phyloP scores from a whole-genome alignment of 2,329 filamentous ascomycete genomes.

The Talaromyces sp. region DNA sequence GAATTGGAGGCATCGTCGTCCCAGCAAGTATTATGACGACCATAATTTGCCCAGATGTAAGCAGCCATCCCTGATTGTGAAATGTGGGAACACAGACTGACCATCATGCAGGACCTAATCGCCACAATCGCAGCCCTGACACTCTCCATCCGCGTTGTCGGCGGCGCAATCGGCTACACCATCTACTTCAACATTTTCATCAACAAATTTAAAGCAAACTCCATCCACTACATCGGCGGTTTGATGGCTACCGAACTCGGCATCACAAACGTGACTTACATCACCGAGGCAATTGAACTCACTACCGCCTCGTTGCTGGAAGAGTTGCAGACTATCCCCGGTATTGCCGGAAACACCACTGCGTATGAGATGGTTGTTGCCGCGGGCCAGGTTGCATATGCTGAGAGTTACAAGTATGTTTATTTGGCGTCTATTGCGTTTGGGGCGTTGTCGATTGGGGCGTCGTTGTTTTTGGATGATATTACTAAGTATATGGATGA shows the following conservation, averaged over 20 bases:
- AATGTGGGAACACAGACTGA: neutral
- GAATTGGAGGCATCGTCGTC: slow-evolving; percentile 66
- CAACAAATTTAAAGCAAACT: slow-evolving; percentile 45
- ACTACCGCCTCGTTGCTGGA: slow-evolving; percentile 53
- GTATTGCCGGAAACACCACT: slow-evolving; percentile 51
- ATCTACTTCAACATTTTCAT: slow-evolving; percentile 54
- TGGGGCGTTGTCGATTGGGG: slow-evolving; percentile 54
- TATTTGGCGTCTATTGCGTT: slow-evolving; percentile 63
- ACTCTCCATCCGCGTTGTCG: slow-evolving; percentile 65
- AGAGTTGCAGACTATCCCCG: slow-evolving; percentile 48
- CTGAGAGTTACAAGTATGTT: slow-evolving; percentile 58
- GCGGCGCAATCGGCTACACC: slow-evolving; percentile 63
- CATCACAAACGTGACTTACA: slow-evolving; percentile 48
- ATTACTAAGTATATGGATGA: slow-evolving; percentile 59
- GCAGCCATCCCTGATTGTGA: slow-evolving; percentile 1
- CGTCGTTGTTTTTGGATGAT: slow-evolving; percentile 57
- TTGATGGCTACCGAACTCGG: slow-evolving; percentile 49
- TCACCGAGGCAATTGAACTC: slow-evolving; percentile 51
- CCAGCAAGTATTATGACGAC: slow-evolving; percentile 65
- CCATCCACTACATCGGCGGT: slow-evolving; percentile 49
- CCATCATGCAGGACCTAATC: slow-evolving; percentile 53
- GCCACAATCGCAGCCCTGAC: slow-evolving; percentile 67
- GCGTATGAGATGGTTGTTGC: slow-evolving; percentile 52
- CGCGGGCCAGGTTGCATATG: slow-evolving; percentile 56
- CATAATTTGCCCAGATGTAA: slow-evolving; percentile 64